These are phyloP conservation scores for Ganoderma leucocontextum DNA, from an alignment of 1,284 basidiomycete species.

Conservation along the genomic window DNA sequence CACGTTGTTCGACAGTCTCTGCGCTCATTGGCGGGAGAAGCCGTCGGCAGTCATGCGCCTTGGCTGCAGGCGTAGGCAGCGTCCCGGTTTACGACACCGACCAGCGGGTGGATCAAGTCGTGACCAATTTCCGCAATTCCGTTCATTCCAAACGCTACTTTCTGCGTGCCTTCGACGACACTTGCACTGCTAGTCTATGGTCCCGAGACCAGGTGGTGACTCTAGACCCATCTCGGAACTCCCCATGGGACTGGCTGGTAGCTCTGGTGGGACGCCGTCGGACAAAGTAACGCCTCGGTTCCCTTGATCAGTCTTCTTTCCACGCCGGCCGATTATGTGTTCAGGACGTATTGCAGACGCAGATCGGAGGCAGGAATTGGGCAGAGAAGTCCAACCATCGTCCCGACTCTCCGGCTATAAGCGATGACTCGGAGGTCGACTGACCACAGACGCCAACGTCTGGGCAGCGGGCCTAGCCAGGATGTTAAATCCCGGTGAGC, in stretches of 20 bases:
- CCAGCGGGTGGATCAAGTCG: constrained; percentile 14
- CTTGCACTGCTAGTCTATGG: background rate
- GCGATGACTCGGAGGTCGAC: background rate
- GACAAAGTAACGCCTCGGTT: background rate
- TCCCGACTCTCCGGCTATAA: background rate
- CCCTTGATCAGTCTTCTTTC: background rate
- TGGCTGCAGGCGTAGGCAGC: constrained; percentile 30
- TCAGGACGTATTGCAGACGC: constrained; percentile 1
- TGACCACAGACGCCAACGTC: background rate
- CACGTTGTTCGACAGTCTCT: background rate
- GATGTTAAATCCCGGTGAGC: constrained; percentile 4
- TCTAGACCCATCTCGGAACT: background rate
- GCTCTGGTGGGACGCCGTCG: background rate
- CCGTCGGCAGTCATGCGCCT: constrained; percentile 38
- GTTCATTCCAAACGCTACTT: background rate
- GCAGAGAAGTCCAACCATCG: background rate
- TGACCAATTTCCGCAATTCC: background rate
- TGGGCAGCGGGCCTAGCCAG: background rate
- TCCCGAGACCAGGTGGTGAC: background rate
- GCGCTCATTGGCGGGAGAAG: constrained; percentile 29
- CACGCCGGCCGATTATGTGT: background rate
- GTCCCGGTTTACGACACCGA: constrained; percentile 27
- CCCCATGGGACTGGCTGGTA: background rate
- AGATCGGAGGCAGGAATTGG: background rate
- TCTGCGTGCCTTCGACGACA: background rate